Conservation (phyloP, 176 grass and related monocot genomes). For the Elaeis guineensis region DNA sequence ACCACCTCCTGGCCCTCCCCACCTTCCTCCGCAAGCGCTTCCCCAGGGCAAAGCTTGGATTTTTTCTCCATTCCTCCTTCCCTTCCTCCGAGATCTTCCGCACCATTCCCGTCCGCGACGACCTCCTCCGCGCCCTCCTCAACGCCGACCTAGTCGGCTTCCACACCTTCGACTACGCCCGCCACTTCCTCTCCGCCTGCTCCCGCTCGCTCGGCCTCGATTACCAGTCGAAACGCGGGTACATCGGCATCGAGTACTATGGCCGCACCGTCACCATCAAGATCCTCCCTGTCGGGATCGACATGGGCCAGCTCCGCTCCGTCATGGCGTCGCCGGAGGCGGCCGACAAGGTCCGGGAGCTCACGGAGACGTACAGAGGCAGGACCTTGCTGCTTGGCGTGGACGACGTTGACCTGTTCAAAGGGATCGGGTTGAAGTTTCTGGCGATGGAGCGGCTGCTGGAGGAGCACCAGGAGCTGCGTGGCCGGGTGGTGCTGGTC, state of each 20-base stretch:
- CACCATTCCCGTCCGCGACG: conserved; percentile 44
- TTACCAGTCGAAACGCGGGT: conserved; percentile 30
- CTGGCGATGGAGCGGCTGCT: conserved; percentile 49
- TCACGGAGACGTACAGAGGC: conserved; percentile 27
- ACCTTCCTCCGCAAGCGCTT: conserved; percentile 42
- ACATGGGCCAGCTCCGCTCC: conserved; percentile 39
- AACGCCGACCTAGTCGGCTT: conserved; percentile 64
- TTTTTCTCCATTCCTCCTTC: conserved; percentile 64
- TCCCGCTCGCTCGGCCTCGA: conserved; percentile 31
- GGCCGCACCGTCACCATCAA: conserved; percentile 47
- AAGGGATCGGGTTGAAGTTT: conserved; percentile 52
- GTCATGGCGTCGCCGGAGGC: conserved; percentile 29
- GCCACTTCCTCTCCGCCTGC: conserved; percentile 56
- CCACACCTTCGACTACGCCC: conserved; percentile 54
- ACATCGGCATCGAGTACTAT: conserved; percentile 47
- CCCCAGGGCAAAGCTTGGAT: conserved; percentile 29
- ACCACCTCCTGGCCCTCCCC: conserved; percentile 44
- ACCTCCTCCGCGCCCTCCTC: conserved; percentile 49
- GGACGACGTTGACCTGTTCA: conserved; percentile 59
- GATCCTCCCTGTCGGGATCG: conserved; percentile 53
- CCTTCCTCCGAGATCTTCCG: conserved; percentile 46
- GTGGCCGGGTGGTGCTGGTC: conserved; percentile 30
- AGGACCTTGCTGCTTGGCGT: conserved; percentile 34
- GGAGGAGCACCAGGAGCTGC: conserved; percentile 20
- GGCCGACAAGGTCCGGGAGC: conserved; percentile 34